A percentile compares a stretch with the other conserved stretches of the same genome.
These are phyloP conservation scores for Suillus luteus DNA, from an alignment of 768 basidiomycete species.

Conservation along the genomic window DNA sequence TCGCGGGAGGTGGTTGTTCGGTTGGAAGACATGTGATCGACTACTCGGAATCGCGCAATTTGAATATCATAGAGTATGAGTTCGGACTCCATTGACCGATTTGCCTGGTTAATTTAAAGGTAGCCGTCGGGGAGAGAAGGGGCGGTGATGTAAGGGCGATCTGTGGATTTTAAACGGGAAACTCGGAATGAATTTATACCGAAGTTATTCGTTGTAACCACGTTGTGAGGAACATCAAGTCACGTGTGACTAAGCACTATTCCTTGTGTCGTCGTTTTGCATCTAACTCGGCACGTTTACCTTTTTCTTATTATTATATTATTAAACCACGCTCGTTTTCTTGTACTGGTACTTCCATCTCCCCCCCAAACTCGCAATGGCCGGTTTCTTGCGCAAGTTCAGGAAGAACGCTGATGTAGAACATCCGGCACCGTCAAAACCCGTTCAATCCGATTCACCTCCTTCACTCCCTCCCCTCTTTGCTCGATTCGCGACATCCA, in stretches of 20 bases:
- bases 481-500: slow-evolving; percentile 40
- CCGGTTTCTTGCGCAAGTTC: slow-evolving; percentile 59
- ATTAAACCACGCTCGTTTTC: slow-evolving; percentile 2
- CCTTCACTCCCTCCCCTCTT: slow-evolving; percentile 44
- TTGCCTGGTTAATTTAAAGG: no score
- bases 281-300: background rate
- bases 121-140: background rate
- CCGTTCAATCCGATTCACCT: slow-evolving; percentile 17
- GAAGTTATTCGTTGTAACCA: no score
- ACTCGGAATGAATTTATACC: no score
- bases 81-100: no score
- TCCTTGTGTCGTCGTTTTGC: background rate
- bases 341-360: slow-evolving; percentile 10
- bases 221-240: no score
- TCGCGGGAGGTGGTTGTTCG: no score
- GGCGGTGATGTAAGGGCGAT: background rate
- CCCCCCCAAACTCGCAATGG: slow-evolving; percentile 39
- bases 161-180: background rate
- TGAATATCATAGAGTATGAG: no score
- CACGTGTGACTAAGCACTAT: background rate
- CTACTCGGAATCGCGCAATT: no score
- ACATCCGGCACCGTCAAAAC: slow-evolving; percentile 11
- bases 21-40: no score
- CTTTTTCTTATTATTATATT: background rate
- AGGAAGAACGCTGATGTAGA: slow-evolving; percentile 7